These are phyloP conservation scores for Ophiosphaerella herpotricha DNA, from an alignment of 2,329 filamentous ascomycete species.

Conservation along the genomic window DNA sequence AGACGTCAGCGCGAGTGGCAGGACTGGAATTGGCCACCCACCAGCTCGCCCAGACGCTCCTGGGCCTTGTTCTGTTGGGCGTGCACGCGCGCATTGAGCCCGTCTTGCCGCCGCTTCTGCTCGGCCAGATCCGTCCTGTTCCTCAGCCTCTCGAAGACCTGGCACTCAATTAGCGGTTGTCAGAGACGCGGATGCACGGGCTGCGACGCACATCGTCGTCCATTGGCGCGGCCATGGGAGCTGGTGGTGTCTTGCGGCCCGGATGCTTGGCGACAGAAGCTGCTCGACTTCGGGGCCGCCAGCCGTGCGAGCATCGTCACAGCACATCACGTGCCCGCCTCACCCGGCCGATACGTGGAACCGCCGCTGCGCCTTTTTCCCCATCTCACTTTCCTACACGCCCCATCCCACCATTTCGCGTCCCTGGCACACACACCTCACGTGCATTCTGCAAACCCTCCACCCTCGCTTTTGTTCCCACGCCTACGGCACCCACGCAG, in stretches of 20 bases:
- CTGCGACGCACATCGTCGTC: conserved; percentile 52
- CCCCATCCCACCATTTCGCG: not conserved
- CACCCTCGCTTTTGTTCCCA: conserved; percentile 2
- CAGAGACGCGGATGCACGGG: not conserved
- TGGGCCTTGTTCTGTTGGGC: conserved; percentile 67
- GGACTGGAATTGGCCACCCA: conserved; percentile 44
- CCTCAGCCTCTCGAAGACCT: conserved; percentile 66
- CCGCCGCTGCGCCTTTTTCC: conserved; percentile 2
- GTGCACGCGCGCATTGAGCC: conserved; percentile 62
- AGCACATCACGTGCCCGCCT: conserved; percentile 25
- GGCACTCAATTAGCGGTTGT: conserved; percentile 17
- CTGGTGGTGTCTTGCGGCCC: conserved; percentile 33
- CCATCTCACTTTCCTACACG: not conserved
- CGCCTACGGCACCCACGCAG: conserved; percentile 1
- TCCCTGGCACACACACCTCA: not conserved
- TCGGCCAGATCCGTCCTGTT: conserved; percentile 63
- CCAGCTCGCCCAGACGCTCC: conserved; percentile 67
- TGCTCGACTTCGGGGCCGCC: not conserved
- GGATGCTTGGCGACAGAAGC: conserved; percentile 28
- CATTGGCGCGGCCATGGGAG: conserved; percentile 49
- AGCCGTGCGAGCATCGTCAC: conserved; percentile 6
- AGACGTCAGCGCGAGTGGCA: conserved; percentile 6
- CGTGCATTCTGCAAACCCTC: not conserved
- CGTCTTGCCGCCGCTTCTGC: conserved; percentile 63
- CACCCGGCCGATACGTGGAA: conserved; percentile 1